Evolutionary conservation across 1,284 basidiomycete species (phyloP), one percentile per base, ranked within the genome.

Genomic region (Phaffia rhodozyma): DNA sequence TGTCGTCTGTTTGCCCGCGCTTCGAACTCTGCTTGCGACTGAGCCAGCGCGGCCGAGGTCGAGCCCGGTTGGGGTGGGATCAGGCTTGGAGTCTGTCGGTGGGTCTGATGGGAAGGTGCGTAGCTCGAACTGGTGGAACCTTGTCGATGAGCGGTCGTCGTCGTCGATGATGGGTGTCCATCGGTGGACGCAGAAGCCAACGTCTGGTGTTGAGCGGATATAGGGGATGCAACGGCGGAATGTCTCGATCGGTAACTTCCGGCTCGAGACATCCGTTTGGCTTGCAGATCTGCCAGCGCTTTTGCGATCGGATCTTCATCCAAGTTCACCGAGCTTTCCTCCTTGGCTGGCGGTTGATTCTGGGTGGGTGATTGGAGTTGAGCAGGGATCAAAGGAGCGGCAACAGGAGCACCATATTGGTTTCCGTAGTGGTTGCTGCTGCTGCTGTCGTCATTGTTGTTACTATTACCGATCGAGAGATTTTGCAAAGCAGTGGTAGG

Each of bases 271-370:
- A 61, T 38, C 34, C 63, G 47, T 51, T 65, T 65, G 21, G 68
- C 75, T 49, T 80, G 77, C 43, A 85, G 74, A 67, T 80, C 77
- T 1, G 78, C 79, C 71, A 90, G 80, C 63, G 86, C 86, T 69
- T 82, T 83, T 32, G 85, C 85, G 66, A 91, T 79, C 0, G 89
- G 89, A 73, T 91, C 88, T 48, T 79, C 79, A 20, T 82, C 79
- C 65, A n/a, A n/a, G n/a, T n/a, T n/a, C n/a, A n/a, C n/a, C n/a
- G n/a, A n/a, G n/a, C n/a, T n/a, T n/a, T n/a, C n/a, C n/a, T n/a
- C n/a, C n/a, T n/a, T n/a, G n/a, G n/a, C n/a, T n/a, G n/a, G n/a
- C n/a, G n/a, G n/a, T n/a, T n/a, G n/a, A n/a, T n/a, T n/a, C n/a
- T n/a, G n/a, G n/a, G n/a, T n/a, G n/a, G n/a, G n/a, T n/a, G n/a